Base-by-base conservation (phyloP, 2,329 filamentous ascomycete genomes). In the Cercospora zeina region DNA sequence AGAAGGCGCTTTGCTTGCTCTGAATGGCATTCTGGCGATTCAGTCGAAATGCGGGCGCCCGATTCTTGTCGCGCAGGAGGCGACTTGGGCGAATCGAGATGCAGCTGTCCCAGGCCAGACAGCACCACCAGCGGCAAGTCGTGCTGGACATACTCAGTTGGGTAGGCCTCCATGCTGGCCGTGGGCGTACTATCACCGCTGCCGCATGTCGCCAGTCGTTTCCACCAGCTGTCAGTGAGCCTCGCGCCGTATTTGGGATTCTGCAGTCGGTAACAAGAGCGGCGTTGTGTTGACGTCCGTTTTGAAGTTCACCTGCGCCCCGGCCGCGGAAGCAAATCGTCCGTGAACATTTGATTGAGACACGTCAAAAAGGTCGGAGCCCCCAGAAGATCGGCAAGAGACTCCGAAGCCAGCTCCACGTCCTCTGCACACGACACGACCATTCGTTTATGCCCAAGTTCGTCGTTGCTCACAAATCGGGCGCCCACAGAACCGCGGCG, bases 101-200 rank as follows among this genome's bases (percentile, higher is more conserved):
- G 67, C 16, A 69, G 68, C 19, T 76, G 78, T 72, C 77, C 82
- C 34, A 97, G 83, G 11, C 93, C 95, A 37, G 91, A 91, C 34
- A 96, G 84, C 51, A 96, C 81, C 64, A 97, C 79, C 61, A 96
- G 83, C 36, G 93, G 93, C 70, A 96, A 83, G 77, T 95, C 96
- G 78, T 95, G 92, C 74, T 88, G 86, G 75, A 96, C 82, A 79
- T 93, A 96, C 76, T 88, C 89, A 62, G 79, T 75, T 59, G 90
- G 89, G 77, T 91, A 93, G 70, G 85, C 89, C 77, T 95, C 89
- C 90, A 95, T 95, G 31, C 31, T 55, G 55, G 30, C 54, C 49
- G 34, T 37, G 7, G 19, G 39, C 16, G 16, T 57, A 9, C 39
- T 37, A 24, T 34, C 24, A 10, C 19, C 39, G 47, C 39, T 47